Percentiles rank a stretch among this genome's conserved stretches.
These are phyloP conservation scores for Capronia coronata DNA, from an alignment of 2,329 filamentous ascomycete genomes.

Conservation along the genomic window DNA sequence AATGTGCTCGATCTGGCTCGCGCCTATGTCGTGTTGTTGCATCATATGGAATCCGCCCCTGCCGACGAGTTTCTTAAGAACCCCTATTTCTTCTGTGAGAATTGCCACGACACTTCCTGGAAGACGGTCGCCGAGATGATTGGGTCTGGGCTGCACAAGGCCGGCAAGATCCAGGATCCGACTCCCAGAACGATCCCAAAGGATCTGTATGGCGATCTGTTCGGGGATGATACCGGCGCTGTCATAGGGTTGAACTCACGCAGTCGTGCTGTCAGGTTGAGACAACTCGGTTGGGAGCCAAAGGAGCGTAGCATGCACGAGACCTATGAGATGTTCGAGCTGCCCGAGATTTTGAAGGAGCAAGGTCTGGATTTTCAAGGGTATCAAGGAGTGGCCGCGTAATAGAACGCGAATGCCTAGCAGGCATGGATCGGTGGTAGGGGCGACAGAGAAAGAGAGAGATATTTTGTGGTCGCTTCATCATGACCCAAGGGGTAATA, in stretches of 20 bases:
- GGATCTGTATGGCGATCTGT: slow-evolving; percentile 40
- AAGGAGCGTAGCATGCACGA: slow-evolving; percentile 39
- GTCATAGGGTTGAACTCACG: slow-evolving; percentile 42
- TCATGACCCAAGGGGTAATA: too few species aligned
- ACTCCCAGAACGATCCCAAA: slow-evolving; percentile 35
- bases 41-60: slow-evolving; percentile 38
- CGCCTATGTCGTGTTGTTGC: slow-evolving; percentile 42
- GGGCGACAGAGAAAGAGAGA: too few species aligned
- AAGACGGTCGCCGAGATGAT: slow-evolving; percentile 36
- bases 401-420: too few species aligned
- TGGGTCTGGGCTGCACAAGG: slow-evolving; percentile 35
- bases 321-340: slow-evolving; percentile 40
- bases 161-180: slow-evolving; percentile 37
- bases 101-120: slow-evolving; percentile 42
- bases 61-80: slow-evolving; percentile 35
- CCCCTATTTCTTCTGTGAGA: slow-evolving; percentile 48
- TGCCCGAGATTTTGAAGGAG: slow-evolving; percentile 20
- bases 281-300: slow-evolving; percentile 43
- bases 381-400: slow-evolving; percentile 56
- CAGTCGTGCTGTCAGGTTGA: slow-evolving; percentile 40
- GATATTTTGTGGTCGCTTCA: too few species aligned
- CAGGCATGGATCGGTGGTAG: too few species aligned
- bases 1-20: slow-evolving; percentile 46
- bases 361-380: slow-evolving; percentile 36
- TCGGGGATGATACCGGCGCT: slow-evolving; percentile 33